Evolutionary conservation across 441 rosid species (phyloP).

Genomic region (Adansonia gregorii): DNA sequence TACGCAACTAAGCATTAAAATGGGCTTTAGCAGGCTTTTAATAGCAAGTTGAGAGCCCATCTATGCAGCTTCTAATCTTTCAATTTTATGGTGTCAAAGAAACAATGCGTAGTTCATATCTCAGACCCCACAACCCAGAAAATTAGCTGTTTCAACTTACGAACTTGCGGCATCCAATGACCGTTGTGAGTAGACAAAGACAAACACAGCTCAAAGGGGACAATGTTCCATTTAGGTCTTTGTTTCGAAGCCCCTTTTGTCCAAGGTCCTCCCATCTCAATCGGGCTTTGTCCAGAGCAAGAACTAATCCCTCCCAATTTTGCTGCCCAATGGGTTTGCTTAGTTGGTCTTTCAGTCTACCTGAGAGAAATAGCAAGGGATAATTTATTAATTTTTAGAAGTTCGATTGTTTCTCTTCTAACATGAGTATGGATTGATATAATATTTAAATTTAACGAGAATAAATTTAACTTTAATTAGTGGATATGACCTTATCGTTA

Average conservation of each 20-base stretch:
- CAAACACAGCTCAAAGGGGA: not conserved
- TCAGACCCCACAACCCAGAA: not conserved
- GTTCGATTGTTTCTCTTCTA: too few relatives aligned
- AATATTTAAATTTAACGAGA: not conserved
- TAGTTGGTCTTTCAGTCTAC: not conserved
- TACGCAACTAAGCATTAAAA: too few relatives aligned
- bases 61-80: not conserved
- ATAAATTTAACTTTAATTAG: not conserved
- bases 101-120: not conserved
- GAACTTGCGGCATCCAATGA: too few relatives aligned
- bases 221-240: not conserved
- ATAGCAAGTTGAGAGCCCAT: not conserved
- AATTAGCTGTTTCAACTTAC: not conserved
- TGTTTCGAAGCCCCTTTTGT: not conserved
- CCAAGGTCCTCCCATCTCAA: not conserved
- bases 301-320: not conserved
- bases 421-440: too few relatives aligned
- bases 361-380: too few relatives aligned
- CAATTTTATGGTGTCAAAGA: not conserved
- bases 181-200: not conserved
- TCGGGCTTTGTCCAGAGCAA: not conserved
- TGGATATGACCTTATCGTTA: not conserved
- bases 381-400: too few relatives aligned
- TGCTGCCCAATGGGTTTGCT: not conserved
- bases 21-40: not conserved